Evolutionary conservation across 176 grass and related monocot species (phyloP).

Genomic region (Pontederia crassipes): DNA sequence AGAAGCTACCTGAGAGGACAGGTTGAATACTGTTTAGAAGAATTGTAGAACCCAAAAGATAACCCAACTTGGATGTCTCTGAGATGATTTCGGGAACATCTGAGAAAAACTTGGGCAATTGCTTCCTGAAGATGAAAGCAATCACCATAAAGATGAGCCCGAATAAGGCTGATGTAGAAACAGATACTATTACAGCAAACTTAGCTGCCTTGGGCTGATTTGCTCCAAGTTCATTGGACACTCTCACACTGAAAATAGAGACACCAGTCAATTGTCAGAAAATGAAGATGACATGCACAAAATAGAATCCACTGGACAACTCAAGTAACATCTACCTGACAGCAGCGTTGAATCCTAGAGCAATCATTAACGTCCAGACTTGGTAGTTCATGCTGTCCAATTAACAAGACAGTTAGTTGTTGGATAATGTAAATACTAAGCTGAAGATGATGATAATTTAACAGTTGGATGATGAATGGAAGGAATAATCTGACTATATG

Average conservation of each 20-base stretch:
- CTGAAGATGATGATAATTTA: neutral
- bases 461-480: too few species aligned
- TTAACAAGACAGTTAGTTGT: neutral
- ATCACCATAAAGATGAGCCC: slow-evolving; percentile 37
- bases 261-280: neutral
- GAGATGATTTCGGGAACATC: slow-evolving; percentile 19
- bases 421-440: neutral
- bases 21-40: slow-evolving; percentile 72
- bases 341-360: slow-evolving; percentile 54
- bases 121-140: slow-evolving; percentile 28
- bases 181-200: slow-evolving; percentile 40
- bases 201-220: slow-evolving; percentile 49
- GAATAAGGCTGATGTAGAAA: slow-evolving; percentile 31
- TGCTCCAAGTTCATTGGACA: slow-evolving; percentile 72
- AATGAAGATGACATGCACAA: neutral
- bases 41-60: slow-evolving; percentile 48
- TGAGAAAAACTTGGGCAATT: slow-evolving; percentile 42
- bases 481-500: slow-evolving; percentile 31
- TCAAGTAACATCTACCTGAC: slow-evolving; percentile 31
- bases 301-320: neutral
- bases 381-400: slow-evolving; percentile 56
- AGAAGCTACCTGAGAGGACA: slow-evolving; percentile 43
- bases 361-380: slow-evolving; percentile 58
- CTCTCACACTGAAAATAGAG: slow-evolving; percentile 41
- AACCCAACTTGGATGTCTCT: slow-evolving; percentile 43